Conservation (phyloP, 2,329 filamentous ascomycete species). For the Colletotrichum theobromicola region DNA sequence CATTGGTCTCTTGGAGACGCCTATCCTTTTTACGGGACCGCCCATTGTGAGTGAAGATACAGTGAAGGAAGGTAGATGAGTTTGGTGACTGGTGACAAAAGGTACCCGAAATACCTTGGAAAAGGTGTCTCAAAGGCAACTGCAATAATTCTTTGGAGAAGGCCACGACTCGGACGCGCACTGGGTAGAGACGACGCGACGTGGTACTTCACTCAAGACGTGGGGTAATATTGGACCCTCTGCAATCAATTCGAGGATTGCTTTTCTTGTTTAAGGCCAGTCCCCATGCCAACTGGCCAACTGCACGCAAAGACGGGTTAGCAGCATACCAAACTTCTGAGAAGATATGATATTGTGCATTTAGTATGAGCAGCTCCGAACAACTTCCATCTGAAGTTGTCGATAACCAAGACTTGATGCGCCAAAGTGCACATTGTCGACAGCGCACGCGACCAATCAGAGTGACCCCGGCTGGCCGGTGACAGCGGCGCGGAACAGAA, state of each 20-base stretch:
- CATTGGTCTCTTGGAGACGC: not conserved
- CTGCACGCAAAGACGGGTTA: not conserved
- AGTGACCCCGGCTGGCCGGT: not conserved
- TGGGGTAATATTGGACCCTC: not conserved
- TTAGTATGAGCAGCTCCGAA: not conserved
- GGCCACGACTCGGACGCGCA: not conserved
- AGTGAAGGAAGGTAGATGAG: not conserved
- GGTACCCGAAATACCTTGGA: not conserved
- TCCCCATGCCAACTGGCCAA: not conserved
- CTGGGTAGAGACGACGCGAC: not conserved
- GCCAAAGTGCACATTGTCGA: not conserved
- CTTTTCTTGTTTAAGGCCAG: not conserved
- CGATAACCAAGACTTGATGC: not conserved
- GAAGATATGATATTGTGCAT: not conserved
- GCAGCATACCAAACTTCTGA: not conserved
- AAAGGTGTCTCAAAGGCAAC: not conserved
- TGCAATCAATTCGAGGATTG: not conserved
- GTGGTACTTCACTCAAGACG: not conserved
- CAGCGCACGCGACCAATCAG: conserved; percentile 4
- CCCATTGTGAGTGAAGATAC: not conserved
- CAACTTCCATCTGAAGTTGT: not conserved
- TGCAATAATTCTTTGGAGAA: not conserved
- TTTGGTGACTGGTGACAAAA: not conserved
- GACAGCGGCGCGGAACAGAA: not conserved
- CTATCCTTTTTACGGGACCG: too few species aligned